Evolutionary conservation across 2,329 filamentous ascomycete genomes (phyloP).

Genomic region (Periconia sp.): DNA sequence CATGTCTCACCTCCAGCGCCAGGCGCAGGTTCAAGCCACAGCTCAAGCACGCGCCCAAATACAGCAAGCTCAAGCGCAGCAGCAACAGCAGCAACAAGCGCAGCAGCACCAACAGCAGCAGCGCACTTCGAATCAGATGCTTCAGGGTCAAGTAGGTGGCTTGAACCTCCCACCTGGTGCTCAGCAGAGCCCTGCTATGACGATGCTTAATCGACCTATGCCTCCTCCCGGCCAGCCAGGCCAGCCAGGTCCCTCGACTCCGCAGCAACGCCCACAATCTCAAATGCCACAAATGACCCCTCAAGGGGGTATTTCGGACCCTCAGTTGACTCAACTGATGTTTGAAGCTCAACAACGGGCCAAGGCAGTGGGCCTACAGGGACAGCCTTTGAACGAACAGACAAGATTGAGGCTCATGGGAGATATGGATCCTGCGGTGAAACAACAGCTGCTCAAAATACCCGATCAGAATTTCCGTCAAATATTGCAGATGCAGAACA

Average conservation of each 20-base stretch:
- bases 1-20: constrained; percentile 36
- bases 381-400: constrained; percentile 34
- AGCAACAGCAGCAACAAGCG: constrained; percentile 48
- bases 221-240: constrained; percentile 50
- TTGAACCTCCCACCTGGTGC: constrained; percentile 46
- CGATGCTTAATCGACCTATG: constrained; percentile 53
- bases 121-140: constrained; percentile 31
- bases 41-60: constrained; percentile 41
- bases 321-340: constrained; percentile 32
- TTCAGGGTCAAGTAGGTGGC: constrained; percentile 50
- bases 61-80: constrained; percentile 48
- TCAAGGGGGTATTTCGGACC: constrained; percentile 28
- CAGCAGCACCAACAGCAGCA: constrained; percentile 36
- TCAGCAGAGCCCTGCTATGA: constrained; percentile 51
- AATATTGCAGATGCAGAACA: constrained; percentile 27
- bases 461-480: constrained; percentile 37
- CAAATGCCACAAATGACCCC: constrained; percentile 40
- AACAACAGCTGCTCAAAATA: constrained; percentile 36
- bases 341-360: constrained; percentile 40
- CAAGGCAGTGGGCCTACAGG: constrained; percentile 23
- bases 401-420: constrained; percentile 37
- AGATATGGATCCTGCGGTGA: constrained; percentile 30
- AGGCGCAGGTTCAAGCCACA: constrained; percentile 29
- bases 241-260: constrained; percentile 40
- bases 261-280: constrained; percentile 38